These are phyloP conservation scores for Diaporthe sp. DNA, from an alignment of 2,329 filamentous ascomycete genomes.

Conservation along the genomic window DNA sequence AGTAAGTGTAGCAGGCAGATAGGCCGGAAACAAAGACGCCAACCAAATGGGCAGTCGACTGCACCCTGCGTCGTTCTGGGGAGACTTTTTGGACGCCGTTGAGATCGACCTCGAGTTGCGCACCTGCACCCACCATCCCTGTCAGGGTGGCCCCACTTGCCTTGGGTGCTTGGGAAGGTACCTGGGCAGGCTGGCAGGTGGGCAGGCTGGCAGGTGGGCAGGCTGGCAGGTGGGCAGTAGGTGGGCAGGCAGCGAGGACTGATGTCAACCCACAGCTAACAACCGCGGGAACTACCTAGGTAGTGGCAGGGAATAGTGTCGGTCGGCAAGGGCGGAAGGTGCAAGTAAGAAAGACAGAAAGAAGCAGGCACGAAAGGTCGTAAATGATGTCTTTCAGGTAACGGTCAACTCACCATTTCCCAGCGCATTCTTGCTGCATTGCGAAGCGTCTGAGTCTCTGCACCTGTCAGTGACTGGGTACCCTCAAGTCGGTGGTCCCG, in stretches of 20 bases:
- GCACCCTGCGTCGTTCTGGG: not conserved
- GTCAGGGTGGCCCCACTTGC: conserved; percentile 22
- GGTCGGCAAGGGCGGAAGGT: not conserved
- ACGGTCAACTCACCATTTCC: conserved; percentile 7
- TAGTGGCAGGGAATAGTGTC: not conserved
- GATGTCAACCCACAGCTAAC: not conserved
- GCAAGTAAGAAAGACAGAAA: not conserved
- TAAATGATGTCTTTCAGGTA: not conserved
- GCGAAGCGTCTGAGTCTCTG: not conserved
- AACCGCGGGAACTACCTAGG: not conserved
- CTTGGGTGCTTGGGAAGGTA: not conserved
- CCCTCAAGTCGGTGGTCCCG: not conserved
- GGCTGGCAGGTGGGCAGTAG: not conserved
- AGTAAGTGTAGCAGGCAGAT: not conserved
- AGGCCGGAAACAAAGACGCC: not conserved
- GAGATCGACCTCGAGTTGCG: conserved; percentile 25
- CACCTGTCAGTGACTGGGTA: not conserved
- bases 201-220: conserved; percentile 3
- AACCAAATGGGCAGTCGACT: not conserved
- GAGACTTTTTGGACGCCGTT: conserved; percentile 1
- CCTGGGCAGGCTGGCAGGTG: not conserved
- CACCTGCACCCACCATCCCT: conserved; percentile 22
- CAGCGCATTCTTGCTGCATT: conserved; percentile 3
- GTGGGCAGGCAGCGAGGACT: conserved; percentile 4
- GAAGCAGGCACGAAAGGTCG: not conserved